phyloP scores from a whole-genome alignment of 2,329 filamentous ascomycete species.

The Colletotrichum limetticola region DNA sequence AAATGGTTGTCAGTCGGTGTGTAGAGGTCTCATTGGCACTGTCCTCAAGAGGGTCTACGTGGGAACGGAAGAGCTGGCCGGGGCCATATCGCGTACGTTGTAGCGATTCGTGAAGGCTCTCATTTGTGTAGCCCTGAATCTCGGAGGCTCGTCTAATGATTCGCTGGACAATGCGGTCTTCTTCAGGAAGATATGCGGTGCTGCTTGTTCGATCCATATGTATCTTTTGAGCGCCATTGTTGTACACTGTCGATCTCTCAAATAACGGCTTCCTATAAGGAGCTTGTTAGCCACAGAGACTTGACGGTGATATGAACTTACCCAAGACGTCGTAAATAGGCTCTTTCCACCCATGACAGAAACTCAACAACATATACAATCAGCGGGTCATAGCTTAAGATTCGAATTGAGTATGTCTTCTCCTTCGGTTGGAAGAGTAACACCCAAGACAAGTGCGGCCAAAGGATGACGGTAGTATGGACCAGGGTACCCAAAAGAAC shows the following conservation, averaged over 20 bases:
- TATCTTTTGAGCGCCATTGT: neutral
- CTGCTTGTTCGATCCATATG: slow-evolving; percentile 5
- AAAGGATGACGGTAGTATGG: too few relatives aligned
- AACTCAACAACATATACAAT: slow-evolving; percentile 14
- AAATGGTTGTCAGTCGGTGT: slow-evolving; percentile 8
- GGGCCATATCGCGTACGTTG: too few relatives aligned
- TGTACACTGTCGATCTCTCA: neutral
- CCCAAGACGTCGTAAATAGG: neutral
- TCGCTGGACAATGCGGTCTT: neutral
- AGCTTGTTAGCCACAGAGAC: neutral
- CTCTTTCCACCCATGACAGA: slow-evolving; percentile 9
- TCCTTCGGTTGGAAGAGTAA: too few relatives aligned
- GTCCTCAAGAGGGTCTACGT: too few relatives aligned
- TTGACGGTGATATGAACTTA: neutral
- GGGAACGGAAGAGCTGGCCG: too few relatives aligned
- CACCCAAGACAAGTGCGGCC: too few relatives aligned
- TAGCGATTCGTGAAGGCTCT: too few relatives aligned
- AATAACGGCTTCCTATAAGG: neutral
- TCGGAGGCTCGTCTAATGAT: too few relatives aligned
- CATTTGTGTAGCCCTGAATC: too few relatives aligned
- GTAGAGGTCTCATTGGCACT: neutral
- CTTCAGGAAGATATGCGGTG: slow-evolving; percentile 6
- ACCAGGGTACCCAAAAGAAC: too few relatives aligned
- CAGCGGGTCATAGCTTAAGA: slow-evolving; percentile 8
- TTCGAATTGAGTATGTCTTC: too few relatives aligned